These are phyloP conservation scores for Noccaea caerulescens DNA, from an alignment of 345 rosid genomes.

Conservation along the genomic window DNA sequence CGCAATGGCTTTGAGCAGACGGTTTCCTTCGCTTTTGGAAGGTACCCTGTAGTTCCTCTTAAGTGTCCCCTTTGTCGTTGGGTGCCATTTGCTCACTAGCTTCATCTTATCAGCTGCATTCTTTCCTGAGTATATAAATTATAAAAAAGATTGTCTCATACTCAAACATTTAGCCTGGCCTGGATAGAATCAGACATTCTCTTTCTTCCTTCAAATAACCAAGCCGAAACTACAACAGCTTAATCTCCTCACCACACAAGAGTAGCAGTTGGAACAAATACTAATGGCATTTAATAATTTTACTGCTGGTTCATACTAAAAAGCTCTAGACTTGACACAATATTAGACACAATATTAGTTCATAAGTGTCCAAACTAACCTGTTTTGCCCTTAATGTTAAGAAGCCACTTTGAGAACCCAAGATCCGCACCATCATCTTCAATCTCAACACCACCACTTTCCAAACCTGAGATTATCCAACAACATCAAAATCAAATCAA, in stretches of 20 bases:
- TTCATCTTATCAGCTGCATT: slow-evolving; percentile 79
- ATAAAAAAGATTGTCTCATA: background rate
- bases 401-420: slow-evolving; percentile 87
- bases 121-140: slow-evolving; percentile 50
- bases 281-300: background rate
- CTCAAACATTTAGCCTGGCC: slow-evolving; percentile 7
- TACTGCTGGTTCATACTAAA: background rate
- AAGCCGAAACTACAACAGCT: background rate
- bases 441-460: slow-evolving; percentile 44
- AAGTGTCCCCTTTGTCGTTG: slow-evolving; percentile 88
- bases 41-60: slow-evolving; percentile 86
- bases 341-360: background rate
- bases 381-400: slow-evolving; percentile 59
- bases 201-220: background rate
- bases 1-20: slow-evolving; percentile 82
- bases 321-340: slow-evolving; percentile 17
- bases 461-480: slow-evolving; percentile 51
- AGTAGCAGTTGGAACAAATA: background rate
- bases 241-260: background rate
- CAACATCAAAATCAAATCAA: background rate
- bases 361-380: slow-evolving; percentile 49
- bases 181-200: background rate
- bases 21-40: slow-evolving; percentile 80
- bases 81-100: slow-evolving; percentile 95
- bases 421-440: slow-evolving; percentile 66